These are phyloP conservation scores for Candida vaughaniae DNA, from an alignment of 805 yeast species.

Conservation along the genomic window DNA sequence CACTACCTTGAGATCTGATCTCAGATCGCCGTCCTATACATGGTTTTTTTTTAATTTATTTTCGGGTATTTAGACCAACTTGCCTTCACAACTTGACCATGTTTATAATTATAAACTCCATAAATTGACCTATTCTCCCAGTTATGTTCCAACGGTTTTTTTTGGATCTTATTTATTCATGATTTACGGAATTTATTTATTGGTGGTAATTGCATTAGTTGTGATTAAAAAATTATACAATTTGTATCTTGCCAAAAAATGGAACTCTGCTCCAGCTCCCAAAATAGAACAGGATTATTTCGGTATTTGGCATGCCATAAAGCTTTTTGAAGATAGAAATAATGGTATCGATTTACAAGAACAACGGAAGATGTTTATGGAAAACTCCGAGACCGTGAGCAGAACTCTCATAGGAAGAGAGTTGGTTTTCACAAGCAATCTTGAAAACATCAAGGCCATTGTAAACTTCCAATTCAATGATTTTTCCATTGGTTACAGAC, in stretches of 20 bases:
- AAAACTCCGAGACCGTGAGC: constrained; percentile 17
- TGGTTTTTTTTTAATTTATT: too few species aligned
- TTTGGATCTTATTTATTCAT: not conserved
- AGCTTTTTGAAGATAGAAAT: constrained; percentile 10
- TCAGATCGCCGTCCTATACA: too few species aligned
- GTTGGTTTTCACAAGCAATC: constrained; percentile 29
- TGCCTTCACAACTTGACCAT: too few species aligned
- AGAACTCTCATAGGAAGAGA: constrained; percentile 18
- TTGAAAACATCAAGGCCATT: constrained; percentile 36
- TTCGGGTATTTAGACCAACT: too few species aligned
- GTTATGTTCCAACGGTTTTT: too few species aligned
- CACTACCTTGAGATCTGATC: too few species aligned
- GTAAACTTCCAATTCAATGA: constrained; percentile 37
- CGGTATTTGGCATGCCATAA: constrained; percentile 9
- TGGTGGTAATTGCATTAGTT: not conserved
- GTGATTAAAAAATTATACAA: constrained; percentile 1
- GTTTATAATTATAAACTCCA: too few species aligned
- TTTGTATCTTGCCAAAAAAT: constrained; percentile 2
- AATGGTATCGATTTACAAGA: constrained; percentile 11
- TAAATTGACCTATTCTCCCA: too few species aligned
- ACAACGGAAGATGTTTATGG: constrained; percentile 8
- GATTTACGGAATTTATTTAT: not conserved
- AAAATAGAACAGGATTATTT: constrained; percentile 11
- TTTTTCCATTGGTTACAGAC: constrained; percentile 32
- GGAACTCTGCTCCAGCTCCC: constrained; percentile 9